Conservation (phyloP, 805 yeast genomes). For the Wickerhamomyces subpelliculosus region DNA sequence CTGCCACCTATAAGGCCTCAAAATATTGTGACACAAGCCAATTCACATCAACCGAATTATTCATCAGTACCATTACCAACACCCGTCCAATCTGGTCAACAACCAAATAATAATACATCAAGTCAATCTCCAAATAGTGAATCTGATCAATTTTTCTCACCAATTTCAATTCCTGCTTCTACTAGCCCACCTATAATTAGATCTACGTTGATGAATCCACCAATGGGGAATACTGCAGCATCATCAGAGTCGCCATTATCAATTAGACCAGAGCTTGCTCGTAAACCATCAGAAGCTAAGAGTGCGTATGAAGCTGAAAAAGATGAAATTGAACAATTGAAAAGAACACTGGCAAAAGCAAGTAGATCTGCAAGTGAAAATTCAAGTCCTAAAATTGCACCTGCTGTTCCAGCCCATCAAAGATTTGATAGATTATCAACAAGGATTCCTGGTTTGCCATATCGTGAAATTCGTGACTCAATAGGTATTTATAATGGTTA, state of each 20-base stretch:
- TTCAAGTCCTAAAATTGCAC: neutral
- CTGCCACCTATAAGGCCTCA: too few relatives aligned
- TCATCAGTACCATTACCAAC: neutral
- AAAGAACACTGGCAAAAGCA: neutral
- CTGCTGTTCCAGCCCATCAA: neutral
- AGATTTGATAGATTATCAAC: conserved; percentile 1
- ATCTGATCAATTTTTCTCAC: neutral
- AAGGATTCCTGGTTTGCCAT: too few relatives aligned
- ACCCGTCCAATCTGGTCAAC: neutral
- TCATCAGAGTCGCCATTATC: neutral
- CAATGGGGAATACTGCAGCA: too few relatives aligned
- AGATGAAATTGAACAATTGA: neutral
- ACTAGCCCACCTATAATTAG: neutral
- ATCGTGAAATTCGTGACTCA: too few relatives aligned
- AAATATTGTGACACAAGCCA: too few relatives aligned
- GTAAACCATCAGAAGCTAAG: neutral
- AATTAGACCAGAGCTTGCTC: too few relatives aligned
- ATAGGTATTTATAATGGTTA: too few relatives aligned
- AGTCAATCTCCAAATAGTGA: too few relatives aligned
- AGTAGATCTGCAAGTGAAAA: neutral
- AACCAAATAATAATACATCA: neutral
- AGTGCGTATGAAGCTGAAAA: neutral
- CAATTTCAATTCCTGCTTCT: neutral
- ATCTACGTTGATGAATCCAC: too few relatives aligned
- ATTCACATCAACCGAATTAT: neutral